Evolutionary conservation across 257 asterid species (phyloP).

Genomic region (Primulina huaijiensis): DNA sequence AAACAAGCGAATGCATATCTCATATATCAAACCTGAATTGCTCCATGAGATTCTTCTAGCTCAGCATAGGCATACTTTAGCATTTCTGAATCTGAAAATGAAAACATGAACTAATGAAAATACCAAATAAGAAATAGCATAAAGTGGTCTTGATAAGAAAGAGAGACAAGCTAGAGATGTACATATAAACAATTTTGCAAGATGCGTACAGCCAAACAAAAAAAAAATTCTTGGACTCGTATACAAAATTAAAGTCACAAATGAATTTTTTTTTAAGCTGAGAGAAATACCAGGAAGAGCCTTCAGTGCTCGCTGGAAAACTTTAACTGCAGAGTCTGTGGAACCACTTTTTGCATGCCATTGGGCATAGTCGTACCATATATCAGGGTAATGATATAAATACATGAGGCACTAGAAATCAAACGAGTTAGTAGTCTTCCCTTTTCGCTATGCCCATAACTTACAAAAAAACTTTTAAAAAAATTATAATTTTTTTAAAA

Average conservation of each 20-base stretch:
- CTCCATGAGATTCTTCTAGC: constrained; percentile 93
- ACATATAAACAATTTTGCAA: background rate
- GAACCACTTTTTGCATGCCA: constrained; percentile 95
- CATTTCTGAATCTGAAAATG: constrained; percentile 76
- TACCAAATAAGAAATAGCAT: constrained; percentile 11
- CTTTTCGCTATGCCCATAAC: background rate
- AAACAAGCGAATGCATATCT: constrained; percentile 8
- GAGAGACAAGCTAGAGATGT: constrained; percentile 13
- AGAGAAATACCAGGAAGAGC: constrained; percentile 86
- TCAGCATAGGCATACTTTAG: constrained; percentile 95
- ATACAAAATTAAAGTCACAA: background rate
- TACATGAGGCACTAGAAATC: constrained; percentile 86
- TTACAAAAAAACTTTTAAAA: background rate
- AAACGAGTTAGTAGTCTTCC: constrained; percentile 27
- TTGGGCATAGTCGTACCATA: constrained; percentile 95
- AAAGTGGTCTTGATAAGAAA: constrained; percentile 12
- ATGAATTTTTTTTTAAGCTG: constrained; percentile 21
- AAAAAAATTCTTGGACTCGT: background rate
- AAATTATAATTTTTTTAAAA: background rate
- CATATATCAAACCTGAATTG: constrained; percentile 55
- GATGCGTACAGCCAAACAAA: background rate
- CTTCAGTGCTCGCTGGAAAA: constrained; percentile 87
- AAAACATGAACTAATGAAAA: constrained; percentile 18
- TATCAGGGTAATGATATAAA: constrained; percentile 92
- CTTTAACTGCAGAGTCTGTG: constrained; percentile 72